Conservation (phyloP, 805 yeast species). For the Millerozyma acaciae region DNA sequence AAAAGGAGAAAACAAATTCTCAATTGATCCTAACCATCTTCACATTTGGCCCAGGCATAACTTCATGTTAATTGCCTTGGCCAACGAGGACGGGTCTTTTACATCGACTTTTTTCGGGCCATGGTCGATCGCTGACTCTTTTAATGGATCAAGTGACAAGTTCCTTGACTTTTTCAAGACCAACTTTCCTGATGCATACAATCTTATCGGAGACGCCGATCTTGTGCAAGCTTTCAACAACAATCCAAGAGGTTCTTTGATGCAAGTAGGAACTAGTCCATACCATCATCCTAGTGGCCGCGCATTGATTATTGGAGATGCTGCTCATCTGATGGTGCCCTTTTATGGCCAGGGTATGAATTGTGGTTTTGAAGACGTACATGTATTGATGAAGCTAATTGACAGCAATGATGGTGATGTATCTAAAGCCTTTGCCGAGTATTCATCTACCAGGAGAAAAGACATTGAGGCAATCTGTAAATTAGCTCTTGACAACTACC, state of each 20-base stretch:
- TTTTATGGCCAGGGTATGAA: constrained; percentile 97
- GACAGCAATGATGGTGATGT: constrained; percentile 34
- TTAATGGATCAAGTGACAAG: constrained; percentile 37
- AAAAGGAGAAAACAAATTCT: constrained; percentile 34
- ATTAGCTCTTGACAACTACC: constrained; percentile 75
- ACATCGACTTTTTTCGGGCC: constrained; percentile 89
- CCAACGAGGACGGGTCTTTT: constrained; percentile 81
- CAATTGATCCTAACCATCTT: constrained; percentile 67
- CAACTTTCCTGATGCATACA: constrained; percentile 73
- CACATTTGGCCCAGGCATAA: constrained; percentile 92
- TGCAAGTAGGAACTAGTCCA: constrained; percentile 67
- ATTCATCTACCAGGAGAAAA: constrained; percentile 51
- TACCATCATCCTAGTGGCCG: constrained; percentile 60
- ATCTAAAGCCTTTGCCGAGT: constrained; percentile 48
- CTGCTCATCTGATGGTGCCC: constrained; percentile 98
- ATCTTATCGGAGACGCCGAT: constrained; percentile 57
- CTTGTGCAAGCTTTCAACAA: constrained; percentile 47
- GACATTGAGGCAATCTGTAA: constrained; percentile 76
- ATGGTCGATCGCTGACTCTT: constrained; percentile 56
- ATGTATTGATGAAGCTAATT: constrained; percentile 53
- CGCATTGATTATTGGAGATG: constrained; percentile 79
- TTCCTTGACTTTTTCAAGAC: constrained; percentile 51
- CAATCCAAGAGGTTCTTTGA: constrained; percentile 74
- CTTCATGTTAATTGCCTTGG: constrained; percentile 85
- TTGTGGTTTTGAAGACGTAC: constrained; percentile 90